A percentile compares a stretch with the other conserved stretches of the same genome.
Evolutionary conservation across 176 grass and related monocot genomes (phyloP).

Genomic region (Paspalum vaginatum): DNA sequence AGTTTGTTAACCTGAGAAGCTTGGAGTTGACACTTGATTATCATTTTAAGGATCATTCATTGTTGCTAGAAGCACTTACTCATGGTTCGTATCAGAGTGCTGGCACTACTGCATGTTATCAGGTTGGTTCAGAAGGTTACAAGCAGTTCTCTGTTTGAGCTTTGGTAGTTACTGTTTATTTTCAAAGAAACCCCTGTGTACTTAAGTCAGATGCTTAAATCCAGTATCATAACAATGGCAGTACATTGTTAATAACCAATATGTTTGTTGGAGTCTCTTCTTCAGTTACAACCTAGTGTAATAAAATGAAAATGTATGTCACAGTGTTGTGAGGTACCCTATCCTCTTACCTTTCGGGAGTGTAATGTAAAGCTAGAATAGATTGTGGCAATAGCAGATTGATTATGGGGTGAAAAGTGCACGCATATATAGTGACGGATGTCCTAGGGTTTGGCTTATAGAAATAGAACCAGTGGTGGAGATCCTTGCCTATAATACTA

Average conservation of each 20-base stretch:
- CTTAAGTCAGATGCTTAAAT: not conserved
- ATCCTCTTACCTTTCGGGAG: not conserved
- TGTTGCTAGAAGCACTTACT: conserved; percentile 79
- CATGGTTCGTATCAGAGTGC: conserved; percentile 70
- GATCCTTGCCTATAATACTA: too few species aligned
- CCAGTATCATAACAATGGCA: not conserved
- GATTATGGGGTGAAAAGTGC: too few species aligned
- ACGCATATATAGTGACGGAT: too few species aligned
- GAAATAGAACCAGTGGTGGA: too few species aligned
- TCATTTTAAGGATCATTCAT: conserved; percentile 50
- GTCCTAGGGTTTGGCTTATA: too few species aligned
- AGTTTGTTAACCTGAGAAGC: conserved; percentile 49
- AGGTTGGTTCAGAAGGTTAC: conserved; percentile 38
- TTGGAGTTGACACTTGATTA: conserved; percentile 52
- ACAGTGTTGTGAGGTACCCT: not conserved
- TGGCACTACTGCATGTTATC: conserved; percentile 60
- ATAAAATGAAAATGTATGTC: not conserved
- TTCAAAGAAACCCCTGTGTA: not conserved
- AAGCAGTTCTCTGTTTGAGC: not conserved
- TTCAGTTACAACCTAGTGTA: not conserved
- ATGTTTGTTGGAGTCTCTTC: not conserved
- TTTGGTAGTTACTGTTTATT: not conserved
- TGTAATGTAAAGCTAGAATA: not conserved
- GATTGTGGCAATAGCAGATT: too few species aligned
- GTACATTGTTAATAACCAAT: not conserved